A percentile compares a stretch with the other conserved stretches of the same genome.
Conservation (phyloP, 352 stramenopile genomes). For the Phytophthora cactorum region DNA sequence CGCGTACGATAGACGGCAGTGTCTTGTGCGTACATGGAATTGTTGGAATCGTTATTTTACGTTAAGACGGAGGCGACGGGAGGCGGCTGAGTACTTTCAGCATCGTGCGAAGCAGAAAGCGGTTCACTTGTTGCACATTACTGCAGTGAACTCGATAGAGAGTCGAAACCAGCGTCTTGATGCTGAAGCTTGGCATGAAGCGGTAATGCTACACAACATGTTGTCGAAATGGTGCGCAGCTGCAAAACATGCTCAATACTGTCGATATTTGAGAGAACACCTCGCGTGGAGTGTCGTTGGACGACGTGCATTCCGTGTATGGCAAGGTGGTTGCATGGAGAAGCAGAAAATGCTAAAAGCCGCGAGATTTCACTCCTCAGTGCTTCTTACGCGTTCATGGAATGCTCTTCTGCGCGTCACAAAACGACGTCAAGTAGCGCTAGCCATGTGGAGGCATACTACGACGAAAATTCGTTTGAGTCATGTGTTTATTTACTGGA, state of each 20-base stretch:
- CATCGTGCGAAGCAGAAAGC: slow-evolving; percentile 18
- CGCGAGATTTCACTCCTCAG: slow-evolving; percentile 17
- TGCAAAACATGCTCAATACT: slow-evolving; percentile 10
- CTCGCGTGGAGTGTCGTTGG: slow-evolving; percentile 23
- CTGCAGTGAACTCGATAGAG: slow-evolving; percentile 5
- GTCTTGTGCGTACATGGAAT: slow-evolving; percentile 8
- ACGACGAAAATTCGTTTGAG: slow-evolving; percentile 19
- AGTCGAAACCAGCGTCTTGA: slow-evolving; percentile 21
- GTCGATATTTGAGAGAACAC: slow-evolving; percentile 8
- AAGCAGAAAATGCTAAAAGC: slow-evolving; percentile 21
- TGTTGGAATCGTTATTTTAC: slow-evolving; percentile 16
- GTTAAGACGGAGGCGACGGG: slow-evolving; percentile 5
- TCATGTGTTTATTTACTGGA: slow-evolving; percentile 20
- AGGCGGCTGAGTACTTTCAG: slow-evolving; percentile 24
- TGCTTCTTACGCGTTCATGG: slow-evolving; percentile 24
- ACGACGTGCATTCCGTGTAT: slow-evolving; percentile 20
- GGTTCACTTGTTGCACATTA: slow-evolving; percentile 10
- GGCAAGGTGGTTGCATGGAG: slow-evolving; percentile 17
- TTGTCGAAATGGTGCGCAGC: slow-evolving; percentile 16
- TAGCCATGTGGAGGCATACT: slow-evolving; percentile 32
- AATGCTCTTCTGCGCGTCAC: slow-evolving; percentile 28
- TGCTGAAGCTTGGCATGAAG: slow-evolving; percentile 32
- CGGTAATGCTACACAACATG: slow-evolving; percentile 16
- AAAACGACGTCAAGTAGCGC: slow-evolving; percentile 35
- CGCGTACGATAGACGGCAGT: slow-evolving; percentile 10